Conservation (phyloP, 1,284 basidiomycete genomes). For the Ganoderma multipileum region DNA sequence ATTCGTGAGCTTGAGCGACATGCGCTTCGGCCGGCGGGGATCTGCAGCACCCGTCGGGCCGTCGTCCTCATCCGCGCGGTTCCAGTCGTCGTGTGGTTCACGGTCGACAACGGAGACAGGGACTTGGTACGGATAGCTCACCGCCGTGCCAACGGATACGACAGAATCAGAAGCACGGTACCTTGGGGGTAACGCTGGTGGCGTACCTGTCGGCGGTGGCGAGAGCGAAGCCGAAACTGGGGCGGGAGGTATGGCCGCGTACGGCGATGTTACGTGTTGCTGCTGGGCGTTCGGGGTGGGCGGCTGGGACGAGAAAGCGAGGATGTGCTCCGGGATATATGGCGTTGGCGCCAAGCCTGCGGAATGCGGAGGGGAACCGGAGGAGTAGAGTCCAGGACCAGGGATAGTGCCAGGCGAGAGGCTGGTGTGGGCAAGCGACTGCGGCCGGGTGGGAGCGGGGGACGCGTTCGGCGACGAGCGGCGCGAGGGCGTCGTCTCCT, state of each 20-base stretch:
- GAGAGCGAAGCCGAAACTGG: conserved; percentile 5
- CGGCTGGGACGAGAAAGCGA: conserved; percentile 1
- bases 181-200: neutral
- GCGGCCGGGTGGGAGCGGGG: conserved; percentile 27
- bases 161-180: conserved; percentile 14
- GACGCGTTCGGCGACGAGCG: conserved; percentile 21
- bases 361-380: conserved; percentile 3
- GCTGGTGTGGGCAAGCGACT: conserved; percentile 16
- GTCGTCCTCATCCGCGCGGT: conserved; percentile 18
- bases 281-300: conserved; percentile 7
- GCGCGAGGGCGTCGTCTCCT: conserved; percentile 18
- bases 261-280: neutral
- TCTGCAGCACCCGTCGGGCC: conserved; percentile 11
- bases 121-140: conserved; percentile 29
- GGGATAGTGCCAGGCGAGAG: conserved; percentile 7
- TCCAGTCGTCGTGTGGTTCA: conserved; percentile 4
- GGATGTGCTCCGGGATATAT: neutral
- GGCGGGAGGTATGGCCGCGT: conserved; percentile 1
- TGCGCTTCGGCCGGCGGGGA: conserved; percentile 32
- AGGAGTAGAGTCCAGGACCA: conserved; percentile 2
- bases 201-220: neutral
- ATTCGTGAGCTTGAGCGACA: conserved; percentile 38
- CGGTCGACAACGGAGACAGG: neutral
- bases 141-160: conserved; percentile 25
- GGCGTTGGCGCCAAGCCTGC: neutral